Conservation (phyloP, 176 grass and related monocot species). For the Phyllostachys edulis region DNA sequence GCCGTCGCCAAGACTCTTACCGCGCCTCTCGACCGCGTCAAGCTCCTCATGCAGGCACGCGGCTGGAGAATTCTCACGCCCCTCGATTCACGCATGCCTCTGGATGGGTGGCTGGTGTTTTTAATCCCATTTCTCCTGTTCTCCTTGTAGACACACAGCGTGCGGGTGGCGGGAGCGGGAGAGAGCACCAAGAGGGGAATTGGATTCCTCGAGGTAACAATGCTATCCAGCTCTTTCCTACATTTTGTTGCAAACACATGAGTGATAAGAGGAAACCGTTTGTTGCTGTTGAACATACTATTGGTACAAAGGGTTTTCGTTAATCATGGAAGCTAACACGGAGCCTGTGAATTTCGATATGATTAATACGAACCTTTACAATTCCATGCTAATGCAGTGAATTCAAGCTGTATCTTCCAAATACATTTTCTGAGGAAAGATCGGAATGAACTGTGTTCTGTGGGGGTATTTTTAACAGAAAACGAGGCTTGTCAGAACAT, state of each 20-base stretch:
- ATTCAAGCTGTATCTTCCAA: no score
- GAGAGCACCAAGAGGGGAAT: conserved; percentile 57
- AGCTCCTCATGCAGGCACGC: conserved; percentile 89
- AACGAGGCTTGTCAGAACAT: neutral
- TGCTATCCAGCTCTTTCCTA: neutral
- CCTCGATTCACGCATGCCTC: neutral
- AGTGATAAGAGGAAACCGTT: neutral
- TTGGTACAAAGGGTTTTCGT: no score
- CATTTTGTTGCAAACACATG: neutral
- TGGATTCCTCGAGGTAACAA: conserved; percentile 71
- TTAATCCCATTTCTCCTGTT: neutral
- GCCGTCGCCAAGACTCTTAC: no score
- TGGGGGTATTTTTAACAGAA: no score
- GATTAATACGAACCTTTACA: no score
- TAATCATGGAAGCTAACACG: no score
- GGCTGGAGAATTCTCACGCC: neutral
- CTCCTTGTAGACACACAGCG: conserved; percentile 63
- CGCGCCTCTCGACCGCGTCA: conserved; percentile 93
- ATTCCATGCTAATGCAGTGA: no score
- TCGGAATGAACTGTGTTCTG: no score
- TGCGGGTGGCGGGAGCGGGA: conserved; percentile 52
- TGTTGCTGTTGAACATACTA: no score
- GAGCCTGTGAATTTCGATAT: no score
- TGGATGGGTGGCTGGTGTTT: neutral
- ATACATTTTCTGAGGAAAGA: no score